Base-by-base conservation (phyloP, 768 basidiomycete species). In the Mycena indigotica region DNA sequence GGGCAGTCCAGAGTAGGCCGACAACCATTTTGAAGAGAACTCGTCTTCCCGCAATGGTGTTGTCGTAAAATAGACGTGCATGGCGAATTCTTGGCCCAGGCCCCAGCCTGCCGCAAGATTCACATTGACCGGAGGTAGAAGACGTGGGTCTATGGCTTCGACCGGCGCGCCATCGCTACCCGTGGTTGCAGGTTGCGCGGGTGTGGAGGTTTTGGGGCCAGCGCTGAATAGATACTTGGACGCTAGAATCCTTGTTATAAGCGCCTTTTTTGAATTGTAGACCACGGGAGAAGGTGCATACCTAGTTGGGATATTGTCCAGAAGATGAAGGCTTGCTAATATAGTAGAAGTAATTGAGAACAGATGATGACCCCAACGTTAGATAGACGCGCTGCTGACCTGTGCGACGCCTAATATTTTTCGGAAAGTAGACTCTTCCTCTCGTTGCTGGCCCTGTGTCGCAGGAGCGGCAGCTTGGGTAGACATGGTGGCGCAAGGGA, bases 61-160 rank as follows among this genome's bases (percentile, higher is more conserved):
- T 19, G 91, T 6, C 10, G 46, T 84, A 29, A 94, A 72, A 66
- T 86, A 82, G 3, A 93, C 83, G 57, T 93, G 81, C 82, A 92
- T 86, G 41, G 87, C 81, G 8, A 93, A 70, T 3, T 76, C 72
- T 52, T 84, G 77, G 1, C 81, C 84, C 2, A 88, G 74, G 10
- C 74, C 69, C 90, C 90, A 93, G 5, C 6, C 24, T 13, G 21
- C 5, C 38, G 80, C 83, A 4, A 77, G 81, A 15, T 72, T 57
- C 2, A 76, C 84, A 25, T 84, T 77, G 15, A 71, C 74, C 5
- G 89, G 88, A 6, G 85, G 82, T 15, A 81, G 68, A n/a, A 70
- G 57, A 67, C 75, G 74, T 8, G 85, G 80, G 63, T 85, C 77
- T 4, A 75, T 67, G 38, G 74, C 64, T 50, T 53, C 57, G 23